Evolutionary conservation across 495 filamentous ascomycete species (phyloP).

Genomic region (Aspergillus heteromorphus): DNA sequence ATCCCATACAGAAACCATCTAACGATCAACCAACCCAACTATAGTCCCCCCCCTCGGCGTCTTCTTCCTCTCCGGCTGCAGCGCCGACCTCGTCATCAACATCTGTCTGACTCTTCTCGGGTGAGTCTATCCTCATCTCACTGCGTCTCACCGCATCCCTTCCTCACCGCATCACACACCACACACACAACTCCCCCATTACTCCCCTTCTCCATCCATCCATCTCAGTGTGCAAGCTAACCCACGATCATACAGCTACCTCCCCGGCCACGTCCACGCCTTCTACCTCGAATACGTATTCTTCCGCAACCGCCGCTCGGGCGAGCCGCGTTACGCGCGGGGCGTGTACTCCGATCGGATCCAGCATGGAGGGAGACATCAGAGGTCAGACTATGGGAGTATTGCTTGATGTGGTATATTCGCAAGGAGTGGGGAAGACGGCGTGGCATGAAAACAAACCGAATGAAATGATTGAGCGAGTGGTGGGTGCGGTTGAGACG

Average conservation of each 20-base stretch:
- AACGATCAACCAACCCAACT: too few species aligned
- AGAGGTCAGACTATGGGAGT: conserved; percentile 44
- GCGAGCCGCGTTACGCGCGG: conserved; percentile 48
- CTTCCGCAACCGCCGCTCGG: conserved; percentile 62
- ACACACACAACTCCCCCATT: too few species aligned
- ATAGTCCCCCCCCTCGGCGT: conserved; percentile 62
- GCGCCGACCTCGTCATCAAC: conserved; percentile 61
- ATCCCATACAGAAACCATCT: too few species aligned
- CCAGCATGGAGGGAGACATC: conserved; percentile 57
- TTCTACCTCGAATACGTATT: conserved; percentile 91
- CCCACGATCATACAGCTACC: conserved; percentile 42
- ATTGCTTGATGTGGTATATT: conserved; percentile 26
- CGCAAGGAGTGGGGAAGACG: too few species aligned
- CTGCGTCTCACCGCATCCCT: too few species aligned
- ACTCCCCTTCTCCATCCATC: too few species aligned
- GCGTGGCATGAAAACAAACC: too few species aligned
- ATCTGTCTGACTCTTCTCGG: conserved; percentile 57
- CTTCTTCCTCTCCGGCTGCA: conserved; percentile 57
- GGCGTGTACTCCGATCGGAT: conserved; percentile 79
- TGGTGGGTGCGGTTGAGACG: too few species aligned
- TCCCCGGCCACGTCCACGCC: conserved; percentile 82
- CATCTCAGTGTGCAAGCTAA: background rate
- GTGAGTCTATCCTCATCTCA: too few species aligned
- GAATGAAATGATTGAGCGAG: too few species aligned
- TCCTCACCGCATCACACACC: too few species aligned